A percentile compares a stretch with the other conserved stretches of the same genome.
Conservation (phyloP, 768 basidiomycete species). For the Termitomyces sp. region DNA sequence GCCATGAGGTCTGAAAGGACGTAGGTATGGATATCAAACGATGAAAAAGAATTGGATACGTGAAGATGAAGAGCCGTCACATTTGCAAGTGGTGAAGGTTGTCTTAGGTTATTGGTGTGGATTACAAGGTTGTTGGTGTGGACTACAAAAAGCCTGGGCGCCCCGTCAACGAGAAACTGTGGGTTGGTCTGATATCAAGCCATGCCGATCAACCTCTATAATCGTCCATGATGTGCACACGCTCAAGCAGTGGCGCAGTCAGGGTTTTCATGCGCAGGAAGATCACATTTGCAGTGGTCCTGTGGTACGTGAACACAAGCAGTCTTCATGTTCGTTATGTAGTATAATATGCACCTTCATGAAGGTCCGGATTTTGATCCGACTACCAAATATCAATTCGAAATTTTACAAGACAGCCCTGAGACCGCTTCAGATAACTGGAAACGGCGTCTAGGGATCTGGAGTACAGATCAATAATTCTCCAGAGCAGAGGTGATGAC, state of each 20-base stretch:
- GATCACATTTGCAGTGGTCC: conserved; percentile 22
- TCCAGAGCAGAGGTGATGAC: conserved; percentile 36
- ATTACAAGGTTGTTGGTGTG: conserved; percentile 3
- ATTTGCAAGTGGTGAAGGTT: conserved; percentile 25
- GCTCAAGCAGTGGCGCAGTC: conserved; percentile 24
- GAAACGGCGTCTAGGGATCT: conserved; percentile 21
- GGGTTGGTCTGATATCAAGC: background rate
- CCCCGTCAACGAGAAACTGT: conserved; percentile 12
- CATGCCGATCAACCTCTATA: background rate
- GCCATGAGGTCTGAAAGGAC: conserved; percentile 10
- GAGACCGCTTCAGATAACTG: conserved; percentile 30
- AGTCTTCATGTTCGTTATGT: conserved; percentile 21
- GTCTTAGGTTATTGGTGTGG: conserved; percentile 14
- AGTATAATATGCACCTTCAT: conserved; percentile 9
- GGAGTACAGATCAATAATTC: conserved; percentile 29
- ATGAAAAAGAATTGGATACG: conserved; percentile 8
- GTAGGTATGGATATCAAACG: conserved; percentile 2
- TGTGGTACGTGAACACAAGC: conserved; percentile 23
- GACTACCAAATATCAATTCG: conserved; percentile 28
- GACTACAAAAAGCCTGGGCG: conserved; percentile 9
- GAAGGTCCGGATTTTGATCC: conserved; percentile 17
- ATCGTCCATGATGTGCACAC: conserved; percentile 19
- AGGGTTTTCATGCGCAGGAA: conserved; percentile 19
- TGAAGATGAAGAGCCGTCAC: conserved; percentile 31
- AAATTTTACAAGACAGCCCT: conserved; percentile 25